Base-by-base conservation (phyloP, 192 early-diverging fungal species). In the Podila verticillata region DNA sequence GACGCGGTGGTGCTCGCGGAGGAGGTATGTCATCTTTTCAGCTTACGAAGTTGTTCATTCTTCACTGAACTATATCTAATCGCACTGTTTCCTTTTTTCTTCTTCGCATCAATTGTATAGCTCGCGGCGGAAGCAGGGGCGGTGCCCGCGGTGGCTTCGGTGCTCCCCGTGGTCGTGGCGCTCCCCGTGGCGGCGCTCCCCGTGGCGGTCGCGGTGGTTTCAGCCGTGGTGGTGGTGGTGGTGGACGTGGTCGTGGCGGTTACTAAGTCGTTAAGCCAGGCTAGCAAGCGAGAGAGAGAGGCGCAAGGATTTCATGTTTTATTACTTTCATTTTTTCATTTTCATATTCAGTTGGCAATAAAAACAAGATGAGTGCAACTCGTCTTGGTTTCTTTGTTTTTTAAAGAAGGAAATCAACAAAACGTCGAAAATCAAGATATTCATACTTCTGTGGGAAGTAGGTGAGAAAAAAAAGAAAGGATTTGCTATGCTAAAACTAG, bases 151-250 rank as follows among this genome's bases (percentile, higher is more conserved):
- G 82, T 15, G 70, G 84, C n/a, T 78, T 83, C 48, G 58, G 77
- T 39, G 67, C 82, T 22, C 72, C 80, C 32, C 77, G 79, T 28
- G 67, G 85, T 24, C 60, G 67, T 35, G 66, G 82, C 48, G 34
- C 65, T 68, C 65, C 68, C 26, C 87, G 93, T 48, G 86, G 89
- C 48, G 82, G 88, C 28, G 69, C 78, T 59, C 81, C 82, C 22
- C 89, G 89, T 54, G 81, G 86, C 13, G 85, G 84, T 48, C 66
- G 87, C 64, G 90, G 93, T 22, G 85, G 90, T 48, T 84, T 84
- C 36, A 85, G 86, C 22, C 63, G 70, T 60, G 74, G 84, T 49
- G 71, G 85, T 30, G 70, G 84, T 49, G 70, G 90, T 34, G 83
- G 89, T 19, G 74, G 86, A 57, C 82, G 89, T 68, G 84, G 80